Percentiles rank a stretch among this genome's conserved stretches.
These are phyloP conservation scores for Chalciporus piperatus DNA, from an alignment of 768 basidiomycete genomes.

Conservation along the genomic window DNA sequence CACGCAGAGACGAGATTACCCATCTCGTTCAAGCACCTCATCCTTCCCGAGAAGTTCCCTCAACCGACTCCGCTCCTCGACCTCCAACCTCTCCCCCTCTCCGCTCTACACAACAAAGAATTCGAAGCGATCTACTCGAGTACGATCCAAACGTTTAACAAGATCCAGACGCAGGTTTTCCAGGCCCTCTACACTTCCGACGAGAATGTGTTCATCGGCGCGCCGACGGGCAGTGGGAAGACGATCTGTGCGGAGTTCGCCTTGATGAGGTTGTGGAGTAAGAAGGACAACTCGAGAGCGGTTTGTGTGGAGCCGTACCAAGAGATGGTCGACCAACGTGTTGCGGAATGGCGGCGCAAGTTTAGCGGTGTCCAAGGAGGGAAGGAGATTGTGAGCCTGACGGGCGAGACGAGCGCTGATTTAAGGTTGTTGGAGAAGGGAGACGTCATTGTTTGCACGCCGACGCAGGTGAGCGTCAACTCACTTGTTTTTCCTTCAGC, in stretches of 20 bases:
- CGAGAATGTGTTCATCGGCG: constrained; percentile 95
- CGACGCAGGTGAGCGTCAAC: constrained; percentile 62
- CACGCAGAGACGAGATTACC: constrained; percentile 94
- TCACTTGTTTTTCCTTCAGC: not conserved
- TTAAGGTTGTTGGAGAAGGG: constrained; percentile 85
- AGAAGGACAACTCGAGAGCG: constrained; percentile 73
- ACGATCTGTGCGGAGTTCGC: constrained; percentile 98
- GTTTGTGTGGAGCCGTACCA: constrained; percentile 97
- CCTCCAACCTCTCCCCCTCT: constrained; percentile 84
- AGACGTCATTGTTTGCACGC: constrained; percentile 93
- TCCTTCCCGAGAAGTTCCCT: constrained; percentile 96
- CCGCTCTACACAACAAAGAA: constrained; percentile 90
- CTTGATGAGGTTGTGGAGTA: constrained; percentile 91
- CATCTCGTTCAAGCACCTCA: constrained; percentile 96
- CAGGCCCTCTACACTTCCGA: constrained; percentile 95
- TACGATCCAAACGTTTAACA: constrained; percentile 88
- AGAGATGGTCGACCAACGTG: constrained; percentile 93
- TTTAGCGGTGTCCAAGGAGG: constrained; percentile 82
- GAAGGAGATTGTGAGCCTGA: constrained; percentile 91
- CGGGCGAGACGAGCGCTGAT: constrained; percentile 93
- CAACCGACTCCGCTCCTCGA: constrained; percentile 89
- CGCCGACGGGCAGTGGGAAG: constrained; percentile 96
- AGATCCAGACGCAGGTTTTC: constrained; percentile 99
- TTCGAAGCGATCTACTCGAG: constrained; percentile 85
- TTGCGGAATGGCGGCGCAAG: constrained; percentile 85